Conservation (phyloP, 2,329 filamentous ascomycete species). For the Pyricularia pennisetigena region DNA sequence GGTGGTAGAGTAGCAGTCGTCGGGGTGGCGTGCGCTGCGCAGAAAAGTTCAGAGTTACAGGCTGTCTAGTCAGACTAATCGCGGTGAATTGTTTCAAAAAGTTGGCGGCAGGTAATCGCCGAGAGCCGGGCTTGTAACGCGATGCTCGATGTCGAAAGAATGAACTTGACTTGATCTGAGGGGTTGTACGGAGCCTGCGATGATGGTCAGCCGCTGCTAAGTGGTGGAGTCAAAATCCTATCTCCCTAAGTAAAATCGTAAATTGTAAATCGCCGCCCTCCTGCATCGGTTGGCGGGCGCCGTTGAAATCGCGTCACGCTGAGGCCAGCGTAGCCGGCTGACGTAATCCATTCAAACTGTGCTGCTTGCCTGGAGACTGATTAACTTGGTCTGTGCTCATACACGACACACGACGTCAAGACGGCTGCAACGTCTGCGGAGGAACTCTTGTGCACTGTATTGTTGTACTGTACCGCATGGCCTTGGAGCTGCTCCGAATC, state of each 20-base stretch:
- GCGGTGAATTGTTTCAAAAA: background rate
- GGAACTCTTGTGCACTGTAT: background rate
- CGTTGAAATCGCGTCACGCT: background rate
- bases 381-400: background rate
- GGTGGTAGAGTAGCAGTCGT: background rate
- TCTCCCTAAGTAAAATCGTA: no score
- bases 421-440: background rate
- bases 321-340: background rate
- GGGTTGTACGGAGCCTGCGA: background rate
- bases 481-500: background rate
- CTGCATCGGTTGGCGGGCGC: background rate
- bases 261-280: no score
- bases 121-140: background rate
- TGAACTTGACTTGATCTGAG: background rate
- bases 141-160: background rate
- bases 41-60: background rate
- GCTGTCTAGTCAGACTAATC: background rate
- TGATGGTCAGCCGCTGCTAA: background rate
- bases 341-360: background rate
- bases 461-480: background rate
- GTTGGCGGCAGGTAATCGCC: background rate
- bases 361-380: background rate
- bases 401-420: background rate
- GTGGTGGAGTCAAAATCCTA: background rate
- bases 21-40: background rate